phyloP scores from a whole-genome alignment of 331 rosid species.

The Saraca asoca region DNA sequence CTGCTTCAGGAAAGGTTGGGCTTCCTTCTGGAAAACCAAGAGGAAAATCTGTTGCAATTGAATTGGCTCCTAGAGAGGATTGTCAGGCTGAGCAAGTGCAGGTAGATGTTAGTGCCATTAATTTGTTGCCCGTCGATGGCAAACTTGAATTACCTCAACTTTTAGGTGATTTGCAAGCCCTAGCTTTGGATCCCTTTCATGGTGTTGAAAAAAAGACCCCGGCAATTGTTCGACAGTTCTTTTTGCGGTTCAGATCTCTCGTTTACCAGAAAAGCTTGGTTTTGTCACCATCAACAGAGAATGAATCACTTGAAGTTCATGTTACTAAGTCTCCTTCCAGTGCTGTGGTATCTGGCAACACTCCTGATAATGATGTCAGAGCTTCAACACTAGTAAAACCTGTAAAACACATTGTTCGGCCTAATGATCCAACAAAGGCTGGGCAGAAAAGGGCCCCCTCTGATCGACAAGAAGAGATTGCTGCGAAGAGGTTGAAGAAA shows the following conservation, averaged over 20 bases:
- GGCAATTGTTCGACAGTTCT: conserved; percentile 55
- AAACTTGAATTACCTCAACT: conserved; percentile 58
- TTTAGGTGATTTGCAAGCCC: conserved; percentile 70
- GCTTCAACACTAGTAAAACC: conserved; percentile 52
- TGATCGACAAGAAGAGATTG: conserved; percentile 91
- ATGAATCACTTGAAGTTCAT: conserved; percentile 57
- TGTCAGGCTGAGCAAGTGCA: conserved; percentile 41
- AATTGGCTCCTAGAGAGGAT: conserved; percentile 52
- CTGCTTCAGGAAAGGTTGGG: conserved; percentile 44
- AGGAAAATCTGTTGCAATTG: conserved; percentile 43
- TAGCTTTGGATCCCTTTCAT: conserved; percentile 86
- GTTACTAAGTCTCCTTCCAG: conserved; percentile 43
- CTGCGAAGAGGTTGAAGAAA: conserved; percentile 81
- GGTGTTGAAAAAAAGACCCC: conserved; percentile 61
- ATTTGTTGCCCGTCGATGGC: conserved; percentile 34
- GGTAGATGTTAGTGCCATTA: conserved; percentile 38
- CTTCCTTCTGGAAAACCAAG: conserved; percentile 37
- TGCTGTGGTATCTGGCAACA: conserved; percentile 41
- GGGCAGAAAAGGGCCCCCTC: conserved; percentile 86
- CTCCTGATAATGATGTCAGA: conserved; percentile 48
- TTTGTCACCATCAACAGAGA: conserved; percentile 61
- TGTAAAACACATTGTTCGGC: conserved; percentile 64
- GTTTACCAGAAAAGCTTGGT: conserved; percentile 84
- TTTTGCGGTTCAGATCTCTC: conserved; percentile 82
- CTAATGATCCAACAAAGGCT: conserved; percentile 67